Evolutionary conservation across 106 monocot species (phyloP).

Genomic region (Gastrodia elata): DNA sequence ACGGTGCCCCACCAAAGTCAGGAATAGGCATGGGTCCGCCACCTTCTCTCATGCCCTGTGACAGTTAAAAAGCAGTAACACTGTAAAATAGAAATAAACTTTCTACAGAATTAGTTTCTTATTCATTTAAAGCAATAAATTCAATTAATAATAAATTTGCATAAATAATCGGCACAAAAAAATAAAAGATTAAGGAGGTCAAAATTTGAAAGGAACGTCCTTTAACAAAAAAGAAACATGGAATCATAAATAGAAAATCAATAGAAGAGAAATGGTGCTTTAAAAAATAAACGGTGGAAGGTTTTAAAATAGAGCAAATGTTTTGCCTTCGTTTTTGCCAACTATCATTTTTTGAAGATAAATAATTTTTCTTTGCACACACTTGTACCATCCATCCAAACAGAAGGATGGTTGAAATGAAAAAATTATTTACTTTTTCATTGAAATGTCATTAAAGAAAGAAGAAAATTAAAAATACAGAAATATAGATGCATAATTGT

Average conservation of each 20-base stretch:
- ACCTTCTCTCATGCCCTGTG: constrained; percentile 16
- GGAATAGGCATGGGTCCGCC: constrained; percentile 16
- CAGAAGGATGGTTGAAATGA: too few relatives aligned
- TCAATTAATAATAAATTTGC: neutral
- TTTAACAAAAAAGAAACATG: neutral
- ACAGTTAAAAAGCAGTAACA: neutral
- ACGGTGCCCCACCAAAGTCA: constrained; percentile 10
- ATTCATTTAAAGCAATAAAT: neutral
- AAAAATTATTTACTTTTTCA: too few relatives aligned
- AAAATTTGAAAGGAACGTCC: neutral
- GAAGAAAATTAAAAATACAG: too few relatives aligned
- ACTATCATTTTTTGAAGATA: too few relatives aligned
- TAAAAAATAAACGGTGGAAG: neutral
- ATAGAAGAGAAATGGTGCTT: neutral
- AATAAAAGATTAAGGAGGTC: neutral
- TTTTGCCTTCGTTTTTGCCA: too few relatives aligned
- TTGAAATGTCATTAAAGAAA: too few relatives aligned
- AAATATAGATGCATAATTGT: too few relatives aligned
- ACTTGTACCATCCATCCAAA: too few relatives aligned
- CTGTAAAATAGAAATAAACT: neutral
- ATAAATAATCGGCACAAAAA: neutral
- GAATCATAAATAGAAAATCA: neutral
- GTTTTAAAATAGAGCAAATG: neutral
- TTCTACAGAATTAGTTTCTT: neutral
- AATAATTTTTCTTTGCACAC: too few relatives aligned